Evolutionary conservation across 1,139 yeast genomes (phyloP).

Genomic region (Schizosaccharomyces versatilis): DNA sequence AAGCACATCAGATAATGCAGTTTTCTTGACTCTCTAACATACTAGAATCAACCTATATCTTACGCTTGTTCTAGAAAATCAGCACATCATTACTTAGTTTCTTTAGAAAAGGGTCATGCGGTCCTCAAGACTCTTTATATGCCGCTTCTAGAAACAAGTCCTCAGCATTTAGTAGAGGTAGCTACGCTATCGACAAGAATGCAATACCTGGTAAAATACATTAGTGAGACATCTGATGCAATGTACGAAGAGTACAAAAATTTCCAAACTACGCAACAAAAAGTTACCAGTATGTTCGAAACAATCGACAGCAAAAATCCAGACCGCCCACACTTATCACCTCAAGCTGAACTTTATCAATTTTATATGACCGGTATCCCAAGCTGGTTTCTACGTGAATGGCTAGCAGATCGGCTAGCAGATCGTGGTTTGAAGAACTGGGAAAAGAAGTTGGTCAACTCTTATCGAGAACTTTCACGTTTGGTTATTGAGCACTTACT

Average conservation of each 20-base stretch:
- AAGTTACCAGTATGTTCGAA: neutral
- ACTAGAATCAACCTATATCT: neutral
- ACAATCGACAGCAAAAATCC: neutral
- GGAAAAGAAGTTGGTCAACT: neutral
- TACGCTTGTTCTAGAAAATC: neutral
- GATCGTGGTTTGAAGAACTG: neutral
- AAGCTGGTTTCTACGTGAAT: neutral
- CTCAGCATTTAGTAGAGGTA: neutral
- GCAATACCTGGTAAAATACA: neutral
- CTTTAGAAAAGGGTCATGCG: neutral
- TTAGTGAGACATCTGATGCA: neutral
- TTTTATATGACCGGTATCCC: neutral
- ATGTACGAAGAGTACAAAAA: conserved; percentile 1
- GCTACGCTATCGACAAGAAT: neutral
- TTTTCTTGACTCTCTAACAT: neutral
- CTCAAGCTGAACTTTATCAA: neutral
- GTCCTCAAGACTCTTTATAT: neutral
- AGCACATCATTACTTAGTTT: neutral
- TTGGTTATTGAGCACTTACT: neutral
- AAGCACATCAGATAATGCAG: neutral
- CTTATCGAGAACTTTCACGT: neutral
- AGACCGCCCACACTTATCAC: neutral
- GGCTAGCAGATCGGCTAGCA: neutral
- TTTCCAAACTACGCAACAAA: neutral
- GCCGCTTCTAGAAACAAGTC: neutral